Evolutionary conservation across 2,329 filamentous ascomycete species (phyloP), one percentile per base, ranked within the genome.

Genomic region (Neophaeococcomyces aloes): DNA sequence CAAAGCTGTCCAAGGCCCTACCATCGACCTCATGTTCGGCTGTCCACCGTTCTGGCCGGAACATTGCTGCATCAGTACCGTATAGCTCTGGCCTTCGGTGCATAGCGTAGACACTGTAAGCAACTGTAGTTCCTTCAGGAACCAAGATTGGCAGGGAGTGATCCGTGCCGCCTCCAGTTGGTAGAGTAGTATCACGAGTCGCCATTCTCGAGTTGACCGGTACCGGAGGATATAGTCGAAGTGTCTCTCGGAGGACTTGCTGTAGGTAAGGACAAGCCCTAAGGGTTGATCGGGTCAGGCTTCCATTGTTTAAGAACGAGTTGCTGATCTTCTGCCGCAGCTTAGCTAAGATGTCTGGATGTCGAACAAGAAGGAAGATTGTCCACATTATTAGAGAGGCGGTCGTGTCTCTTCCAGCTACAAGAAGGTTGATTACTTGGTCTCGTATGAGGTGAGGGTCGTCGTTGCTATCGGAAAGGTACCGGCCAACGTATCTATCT

Each of bases 131-230:
- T 3, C 46, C 47, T 30, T 48, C 36, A 2, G 53, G 53, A 3
- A 46, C 44, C 3, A 53, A 39, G 13, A 53, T 39, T 8, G 42
- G 29, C 6, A 6, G 23, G 10, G 23, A 27, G 10, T 6, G 23
- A 27, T 27, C 23, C 10, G 23, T 5, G 23, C 23, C 54, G 25
- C 19, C 30, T 8, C 60, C 61, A 32, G 55, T 57, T 0, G 56
- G 48, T 1, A 82, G 65, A 0, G 68, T 72, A 2, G 69, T 70
- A n/a, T 66, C 57, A 40, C 64, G 56, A 17, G 69, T 66, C 47
- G 69, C 70, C 58, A 81, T 75, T 56, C 77, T 78, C 51, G 81
- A 72, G 55, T 82, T 78, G 48, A 81, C 76, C 1, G 78, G 78
- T 21, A 82, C 73, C 2, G 78, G 77, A 2, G 78, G 78, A 49